phyloP scores from a whole-genome alignment of 225 moss, liverwort and hornwort genomes.

The Antitrichia curtipendula region DNA sequence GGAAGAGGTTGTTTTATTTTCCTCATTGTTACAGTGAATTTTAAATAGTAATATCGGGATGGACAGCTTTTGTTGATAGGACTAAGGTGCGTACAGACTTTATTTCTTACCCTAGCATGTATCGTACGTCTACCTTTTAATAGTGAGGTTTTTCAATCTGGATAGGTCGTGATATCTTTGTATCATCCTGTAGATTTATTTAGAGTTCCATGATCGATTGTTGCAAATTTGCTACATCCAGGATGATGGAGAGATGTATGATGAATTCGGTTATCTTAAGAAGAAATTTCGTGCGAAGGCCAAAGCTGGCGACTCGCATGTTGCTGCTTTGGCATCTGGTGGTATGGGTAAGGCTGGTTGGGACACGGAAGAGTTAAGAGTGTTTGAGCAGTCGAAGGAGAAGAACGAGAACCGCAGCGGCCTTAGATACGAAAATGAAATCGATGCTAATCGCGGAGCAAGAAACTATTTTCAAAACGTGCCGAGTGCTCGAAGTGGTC shows the following conservation, averaged over 20 bases:
- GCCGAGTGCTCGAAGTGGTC: constrained; percentile 35
- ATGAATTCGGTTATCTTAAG: constrained; percentile 76
- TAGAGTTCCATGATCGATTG: neutral
- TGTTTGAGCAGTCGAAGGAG: constrained; percentile 48
- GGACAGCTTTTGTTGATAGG: neutral
- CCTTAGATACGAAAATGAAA: constrained; percentile 24
- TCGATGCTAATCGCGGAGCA: constrained; percentile 22
- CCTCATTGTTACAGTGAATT: neutral
- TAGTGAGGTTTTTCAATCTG: neutral
- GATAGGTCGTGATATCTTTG: neutral
- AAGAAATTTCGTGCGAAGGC: constrained; percentile 78
- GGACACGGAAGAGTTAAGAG: constrained; percentile 65
- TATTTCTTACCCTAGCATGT: neutral
- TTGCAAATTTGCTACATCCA: neutral
- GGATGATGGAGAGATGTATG: constrained; percentile 92
- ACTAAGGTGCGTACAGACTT: neutral
- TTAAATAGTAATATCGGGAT: neutral
- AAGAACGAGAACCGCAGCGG: constrained; percentile 40
- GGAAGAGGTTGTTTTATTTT: constrained; percentile 39
- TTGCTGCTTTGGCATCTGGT: constrained; percentile 3
- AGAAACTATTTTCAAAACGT: constrained; percentile 28
- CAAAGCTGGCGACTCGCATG: constrained; percentile 32
- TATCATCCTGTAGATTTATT: neutral
- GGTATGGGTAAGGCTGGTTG: constrained; percentile 70
- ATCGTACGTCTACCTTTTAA: neutral